Evolutionary conservation across 139 green algal species (phyloP).

Genomic region (Chlamydomonas eustigma): DNA sequence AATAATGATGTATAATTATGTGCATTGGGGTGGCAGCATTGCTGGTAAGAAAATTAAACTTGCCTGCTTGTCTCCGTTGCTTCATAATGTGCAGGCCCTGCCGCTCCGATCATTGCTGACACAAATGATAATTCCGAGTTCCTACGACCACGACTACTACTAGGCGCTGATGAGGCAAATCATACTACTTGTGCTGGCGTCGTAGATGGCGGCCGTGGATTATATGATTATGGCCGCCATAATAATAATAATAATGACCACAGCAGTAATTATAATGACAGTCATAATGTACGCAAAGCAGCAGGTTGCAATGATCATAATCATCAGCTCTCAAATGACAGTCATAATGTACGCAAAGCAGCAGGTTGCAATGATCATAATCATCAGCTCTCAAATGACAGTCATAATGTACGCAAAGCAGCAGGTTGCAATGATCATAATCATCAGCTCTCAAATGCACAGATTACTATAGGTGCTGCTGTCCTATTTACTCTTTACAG

Average conservation of each 20-base stretch:
- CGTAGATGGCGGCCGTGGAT: neutral
- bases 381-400: neutral
- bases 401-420: neutral
- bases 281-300: neutral
- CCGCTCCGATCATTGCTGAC: too few relatives aligned
- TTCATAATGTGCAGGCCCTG: neutral
- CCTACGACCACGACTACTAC: neutral
- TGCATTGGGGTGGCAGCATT: too few relatives aligned
- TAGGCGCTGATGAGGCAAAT: neutral
- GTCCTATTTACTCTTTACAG: neutral
- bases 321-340: neutral
- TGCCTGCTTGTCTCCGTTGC: neutral
- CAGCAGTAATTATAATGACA: neutral
- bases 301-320: neutral
- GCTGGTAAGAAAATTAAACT: neutral
- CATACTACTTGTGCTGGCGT: neutral
- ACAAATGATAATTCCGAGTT: neutral
- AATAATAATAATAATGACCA: neutral
- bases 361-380: neutral
- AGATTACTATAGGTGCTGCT: neutral
- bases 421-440: neutral
- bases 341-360: neutral
- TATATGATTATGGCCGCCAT: neutral
- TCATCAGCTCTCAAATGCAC: neutral
- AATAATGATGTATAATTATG: too few relatives aligned